These are phyloP conservation scores for Entonaema liquescens DNA, from an alignment of 495 filamentous ascomycete genomes.

Conservation along the genomic window DNA sequence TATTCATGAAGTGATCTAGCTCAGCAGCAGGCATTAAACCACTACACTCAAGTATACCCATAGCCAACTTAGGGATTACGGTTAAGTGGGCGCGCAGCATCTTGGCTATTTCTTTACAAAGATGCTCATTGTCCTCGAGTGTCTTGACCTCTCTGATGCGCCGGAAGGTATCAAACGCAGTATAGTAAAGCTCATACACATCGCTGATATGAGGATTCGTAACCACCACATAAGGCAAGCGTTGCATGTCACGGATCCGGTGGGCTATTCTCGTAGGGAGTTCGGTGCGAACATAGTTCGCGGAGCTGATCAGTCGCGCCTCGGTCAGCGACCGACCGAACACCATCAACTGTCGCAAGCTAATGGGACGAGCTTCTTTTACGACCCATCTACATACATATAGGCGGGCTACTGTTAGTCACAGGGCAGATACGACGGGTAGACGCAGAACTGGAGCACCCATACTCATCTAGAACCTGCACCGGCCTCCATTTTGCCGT, in stretches of 20 bases:
- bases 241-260: slow-evolving; percentile 96
- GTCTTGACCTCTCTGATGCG: slow-evolving; percentile 83
- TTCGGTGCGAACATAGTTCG: slow-evolving; percentile 96
- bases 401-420: slow-evolving; percentile 38
- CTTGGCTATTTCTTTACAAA: slow-evolving; percentile 81
- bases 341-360: slow-evolving; percentile 90
- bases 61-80: slow-evolving; percentile 92
- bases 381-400: slow-evolving; percentile 76
- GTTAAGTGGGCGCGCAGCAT: slow-evolving; percentile 88
- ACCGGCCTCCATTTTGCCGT: slow-evolving; percentile 79
- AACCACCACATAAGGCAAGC: slow-evolving; percentile 92
- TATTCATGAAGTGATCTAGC: slow-evolving; percentile 95
- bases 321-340: slow-evolving; percentile 92
- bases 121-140: slow-evolving; percentile 88
- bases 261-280: slow-evolving; percentile 92
- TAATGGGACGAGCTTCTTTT: slow-evolving; percentile 84
- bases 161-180: slow-evolving; percentile 89
- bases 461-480: slow-evolving; percentile 87
- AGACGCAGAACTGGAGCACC: slow-evolving; percentile 1
- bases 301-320: slow-evolving; percentile 85
- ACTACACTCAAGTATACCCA: slow-evolving; percentile 89
- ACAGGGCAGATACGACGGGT: slow-evolving; percentile 28
- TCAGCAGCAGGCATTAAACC: slow-evolving; percentile 78
- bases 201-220: slow-evolving; percentile 93
- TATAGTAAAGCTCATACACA: slow-evolving; percentile 97